Percentiles rank a stretch among this genome's conserved stretches.
phyloP scores from a whole-genome alignment of 257 asterid species.

The Perilla frutescens region DNA sequence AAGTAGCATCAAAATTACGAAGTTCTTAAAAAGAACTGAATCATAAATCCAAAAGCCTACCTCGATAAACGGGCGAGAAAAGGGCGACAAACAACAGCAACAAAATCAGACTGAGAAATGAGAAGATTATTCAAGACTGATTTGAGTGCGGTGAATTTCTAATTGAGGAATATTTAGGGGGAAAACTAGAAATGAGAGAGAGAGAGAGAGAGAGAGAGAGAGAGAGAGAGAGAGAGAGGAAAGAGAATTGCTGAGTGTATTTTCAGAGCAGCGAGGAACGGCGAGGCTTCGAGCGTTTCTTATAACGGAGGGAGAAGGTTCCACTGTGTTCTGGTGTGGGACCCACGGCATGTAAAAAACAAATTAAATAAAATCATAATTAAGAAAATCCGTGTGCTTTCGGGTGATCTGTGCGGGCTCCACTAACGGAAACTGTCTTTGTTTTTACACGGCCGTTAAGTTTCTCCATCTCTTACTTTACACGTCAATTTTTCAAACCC shows the following conservation, averaged over 20 bases:
- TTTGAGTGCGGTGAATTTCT: background rate
- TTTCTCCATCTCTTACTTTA: background rate
- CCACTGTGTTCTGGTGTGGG: background rate
- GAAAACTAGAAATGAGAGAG: background rate
- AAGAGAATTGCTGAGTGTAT: background rate
- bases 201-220: slow-evolving; percentile 6
- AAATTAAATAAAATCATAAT: background rate
- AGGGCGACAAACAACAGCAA: background rate
- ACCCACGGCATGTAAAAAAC: background rate
- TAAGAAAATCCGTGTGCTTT: slow-evolving; percentile 16
- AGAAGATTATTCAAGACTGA: background rate
- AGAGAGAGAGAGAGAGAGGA: background rate
- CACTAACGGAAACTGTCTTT: slow-evolving; percentile 23
- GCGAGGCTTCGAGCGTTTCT: slow-evolving; percentile 15
- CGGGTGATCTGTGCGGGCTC: slow-evolving; percentile 10
- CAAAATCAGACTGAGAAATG: background rate
- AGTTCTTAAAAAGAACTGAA: background rate
- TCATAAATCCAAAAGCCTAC: slow-evolving; percentile 23
- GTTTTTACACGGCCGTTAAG: slow-evolving; percentile 31
- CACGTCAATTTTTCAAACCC: background rate
- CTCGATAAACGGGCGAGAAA: slow-evolving; percentile 16
- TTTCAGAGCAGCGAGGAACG: slow-evolving; percentile 8
- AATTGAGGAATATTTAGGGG: background rate
- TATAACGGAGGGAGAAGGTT: slow-evolving; percentile 39
- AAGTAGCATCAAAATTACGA: background rate